Percentiles rank a stretch among this genome's conserved stretches.
These are phyloP conservation scores for Schwanniomyces etchellsii DNA, from an alignment of 1,139 yeast species.

Conservation along the genomic window DNA sequence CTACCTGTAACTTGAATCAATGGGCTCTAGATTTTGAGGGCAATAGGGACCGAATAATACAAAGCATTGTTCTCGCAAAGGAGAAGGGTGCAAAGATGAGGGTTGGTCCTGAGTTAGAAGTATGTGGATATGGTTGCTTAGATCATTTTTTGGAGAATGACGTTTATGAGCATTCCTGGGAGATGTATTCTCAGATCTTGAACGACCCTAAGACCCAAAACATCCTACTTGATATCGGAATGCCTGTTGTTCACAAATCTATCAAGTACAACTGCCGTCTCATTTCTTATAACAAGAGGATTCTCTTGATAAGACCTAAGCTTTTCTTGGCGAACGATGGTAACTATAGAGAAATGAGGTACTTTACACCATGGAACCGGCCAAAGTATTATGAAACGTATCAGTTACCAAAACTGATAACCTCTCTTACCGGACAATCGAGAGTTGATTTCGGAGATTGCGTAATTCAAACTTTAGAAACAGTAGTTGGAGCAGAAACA, in stretches of 20 bases:
- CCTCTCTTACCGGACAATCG: conserved; percentile 56
- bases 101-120: conserved; percentile 95
- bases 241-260: conserved; percentile 86
- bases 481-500: conserved; percentile 91
- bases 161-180: conserved; percentile 88
- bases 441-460: conserved; percentile 86
- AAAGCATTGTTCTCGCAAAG: conserved; percentile 76
- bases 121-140: conserved; percentile 92
- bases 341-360: conserved; percentile 95
- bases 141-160: conserved; percentile 95
- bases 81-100: conserved; percentile 70
- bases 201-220: conserved; percentile 62
- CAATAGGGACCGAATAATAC: conserved; percentile 82
- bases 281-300: conserved; percentile 70
- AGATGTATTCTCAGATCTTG: conserved; percentile 77
- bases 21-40: conserved; percentile 99
- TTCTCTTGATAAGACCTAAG: conserved; percentile 86
- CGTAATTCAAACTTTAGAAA: conserved; percentile 73
- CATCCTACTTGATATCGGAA: conserved; percentile 83
- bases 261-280: conserved; percentile 90
- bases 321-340: conserved; percentile 94
- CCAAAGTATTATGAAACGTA: conserved; percentile 69
- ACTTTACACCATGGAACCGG: conserved; percentile 89
- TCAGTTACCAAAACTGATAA: conserved; percentile 64
- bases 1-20: conserved; percentile 79